Conservation (phyloP, 805 yeast species). For the Suhomyces canberraensis region DNA sequence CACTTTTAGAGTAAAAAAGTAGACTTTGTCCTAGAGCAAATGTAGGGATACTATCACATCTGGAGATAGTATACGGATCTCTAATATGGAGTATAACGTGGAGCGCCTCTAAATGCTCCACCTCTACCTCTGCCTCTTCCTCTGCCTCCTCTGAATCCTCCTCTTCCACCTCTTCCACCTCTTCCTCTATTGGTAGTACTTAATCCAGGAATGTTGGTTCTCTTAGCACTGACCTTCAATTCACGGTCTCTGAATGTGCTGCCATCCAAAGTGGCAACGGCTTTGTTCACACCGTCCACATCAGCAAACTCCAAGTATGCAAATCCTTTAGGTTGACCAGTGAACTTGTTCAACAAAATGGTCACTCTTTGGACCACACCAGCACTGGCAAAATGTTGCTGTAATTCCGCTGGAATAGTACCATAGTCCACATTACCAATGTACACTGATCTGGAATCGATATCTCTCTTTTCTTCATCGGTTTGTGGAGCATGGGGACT, state of each 20-base stretch:
- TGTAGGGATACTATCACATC: too few species aligned
- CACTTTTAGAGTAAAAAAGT: too few species aligned
- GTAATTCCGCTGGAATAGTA: conserved; percentile 75
- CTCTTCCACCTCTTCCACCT: conserved; percentile 18
- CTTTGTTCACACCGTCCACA: conserved; percentile 58
- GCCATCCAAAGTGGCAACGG: conserved; percentile 61
- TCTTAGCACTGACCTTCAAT: conserved; percentile 70
- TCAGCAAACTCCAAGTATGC: conserved; percentile 85
- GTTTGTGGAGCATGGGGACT: conserved; percentile 27
- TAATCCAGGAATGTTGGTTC: conserved; percentile 80
- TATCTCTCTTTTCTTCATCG: conserved; percentile 51
- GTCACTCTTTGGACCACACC: conserved; percentile 81
- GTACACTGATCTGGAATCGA: conserved; percentile 74
- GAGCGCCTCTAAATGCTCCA: conserved; percentile 18
- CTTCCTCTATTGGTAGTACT: conserved; percentile 35
- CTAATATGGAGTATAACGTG: conserved; percentile 17
- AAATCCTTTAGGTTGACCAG: conserved; percentile 84
- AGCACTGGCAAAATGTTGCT: conserved; percentile 62
- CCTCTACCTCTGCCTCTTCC: conserved; percentile 18
- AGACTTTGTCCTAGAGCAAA: too few species aligned
- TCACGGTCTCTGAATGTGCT: conserved; percentile 64
- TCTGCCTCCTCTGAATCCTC: conserved; percentile 28
- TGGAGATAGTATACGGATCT: too few species aligned
- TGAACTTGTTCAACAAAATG: conserved; percentile 64
- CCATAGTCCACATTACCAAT: conserved; percentile 85